These are phyloP conservation scores for Beauveria bassiana DNA, from an alignment of 2,329 filamentous ascomycete genomes.

Conservation along the genomic window DNA sequence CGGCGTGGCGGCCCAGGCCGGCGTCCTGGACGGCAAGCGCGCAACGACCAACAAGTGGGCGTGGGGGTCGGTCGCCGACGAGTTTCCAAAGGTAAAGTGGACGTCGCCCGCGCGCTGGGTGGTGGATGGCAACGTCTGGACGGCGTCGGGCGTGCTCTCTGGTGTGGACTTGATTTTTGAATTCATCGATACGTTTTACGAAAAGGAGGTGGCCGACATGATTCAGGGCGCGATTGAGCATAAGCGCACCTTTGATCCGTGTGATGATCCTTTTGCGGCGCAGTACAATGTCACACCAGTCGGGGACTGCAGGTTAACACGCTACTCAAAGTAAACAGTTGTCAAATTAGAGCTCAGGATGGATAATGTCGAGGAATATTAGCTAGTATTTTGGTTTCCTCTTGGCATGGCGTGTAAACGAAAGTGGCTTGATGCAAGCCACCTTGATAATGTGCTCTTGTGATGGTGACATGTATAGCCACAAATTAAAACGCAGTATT, in stretches of 20 bases:
- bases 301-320: conserved; percentile 3
- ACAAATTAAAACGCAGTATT: too few relatives aligned
- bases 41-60: conserved; percentile 60
- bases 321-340: neutral
- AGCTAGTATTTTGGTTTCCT: too few relatives aligned
- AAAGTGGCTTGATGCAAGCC: too few relatives aligned
- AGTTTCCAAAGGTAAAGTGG: conserved; percentile 48
- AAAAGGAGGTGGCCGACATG: neutral
- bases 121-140: conserved; percentile 57
- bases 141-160: conserved; percentile 41
- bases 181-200: conserved; percentile 15
- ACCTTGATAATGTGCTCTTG: too few relatives aligned
- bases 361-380: too few relatives aligned
- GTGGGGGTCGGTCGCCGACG: conserved; percentile 38
- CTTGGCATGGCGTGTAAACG: too few relatives aligned
- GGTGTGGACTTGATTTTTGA: conserved; percentile 16
- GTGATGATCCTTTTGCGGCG: conserved; percentile 16
- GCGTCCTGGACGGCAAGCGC: conserved; percentile 48
- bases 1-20: conserved; percentile 47
- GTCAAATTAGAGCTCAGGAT: too few relatives aligned
- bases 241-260: conserved; percentile 13
- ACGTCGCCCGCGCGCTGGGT: conserved; percentile 55
- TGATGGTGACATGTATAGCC: too few relatives aligned
- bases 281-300: conserved; percentile 8
- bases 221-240: conserved; percentile 14